Conservation (phyloP, 2,329 filamentous ascomycete species). For the Nannizziopsis arthrosporioides region DNA sequence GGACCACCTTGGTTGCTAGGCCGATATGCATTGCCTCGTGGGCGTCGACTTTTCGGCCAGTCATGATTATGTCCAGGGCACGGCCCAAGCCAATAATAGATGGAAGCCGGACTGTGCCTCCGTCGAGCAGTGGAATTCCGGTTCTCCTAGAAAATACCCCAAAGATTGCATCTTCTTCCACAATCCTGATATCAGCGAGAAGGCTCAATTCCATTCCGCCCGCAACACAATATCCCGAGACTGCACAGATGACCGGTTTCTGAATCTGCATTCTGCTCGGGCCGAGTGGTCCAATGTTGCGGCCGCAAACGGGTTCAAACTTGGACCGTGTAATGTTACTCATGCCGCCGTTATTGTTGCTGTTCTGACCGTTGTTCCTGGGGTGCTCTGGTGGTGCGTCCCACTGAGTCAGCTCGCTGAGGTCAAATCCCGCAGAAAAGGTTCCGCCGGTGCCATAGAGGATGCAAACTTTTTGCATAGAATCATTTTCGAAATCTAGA, state of each 20-base stretch:
- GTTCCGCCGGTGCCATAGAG: slow-evolving; percentile 38
- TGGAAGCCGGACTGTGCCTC: slow-evolving; percentile 44
- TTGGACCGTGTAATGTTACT: slow-evolving; percentile 14
- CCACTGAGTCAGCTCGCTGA: slow-evolving; percentile 34
- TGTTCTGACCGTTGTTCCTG: neutral
- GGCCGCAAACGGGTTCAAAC: slow-evolving; percentile 25
- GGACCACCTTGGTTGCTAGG: slow-evolving; percentile 43
- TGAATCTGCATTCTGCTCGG: slow-evolving; percentile 40
- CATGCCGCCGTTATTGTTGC: neutral
- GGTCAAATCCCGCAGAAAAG: slow-evolving; percentile 46
- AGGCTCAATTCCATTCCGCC: slow-evolving; percentile 44
- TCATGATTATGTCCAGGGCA: slow-evolving; percentile 48
- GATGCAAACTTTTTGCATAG: slow-evolving; percentile 42
- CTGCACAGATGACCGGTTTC: slow-evolving; percentile 44
- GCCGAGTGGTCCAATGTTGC: slow-evolving; percentile 41
- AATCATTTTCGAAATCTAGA: slow-evolving; percentile 40
- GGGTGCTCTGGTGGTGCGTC: slow-evolving; percentile 5
- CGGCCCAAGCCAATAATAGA: slow-evolving; percentile 42
- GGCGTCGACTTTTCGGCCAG: slow-evolving; percentile 40
- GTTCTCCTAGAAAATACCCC: slow-evolving; percentile 46
- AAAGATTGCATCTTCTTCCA: slow-evolving; percentile 43
- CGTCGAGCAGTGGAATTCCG: slow-evolving; percentile 43
- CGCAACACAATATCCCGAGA: slow-evolving; percentile 44
- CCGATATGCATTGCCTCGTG: slow-evolving; percentile 43
- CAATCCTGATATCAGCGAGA: slow-evolving; percentile 43